Evolutionary conservation across 805 yeast genomes (phyloP).

Genomic region (Candida loeiensis): DNA sequence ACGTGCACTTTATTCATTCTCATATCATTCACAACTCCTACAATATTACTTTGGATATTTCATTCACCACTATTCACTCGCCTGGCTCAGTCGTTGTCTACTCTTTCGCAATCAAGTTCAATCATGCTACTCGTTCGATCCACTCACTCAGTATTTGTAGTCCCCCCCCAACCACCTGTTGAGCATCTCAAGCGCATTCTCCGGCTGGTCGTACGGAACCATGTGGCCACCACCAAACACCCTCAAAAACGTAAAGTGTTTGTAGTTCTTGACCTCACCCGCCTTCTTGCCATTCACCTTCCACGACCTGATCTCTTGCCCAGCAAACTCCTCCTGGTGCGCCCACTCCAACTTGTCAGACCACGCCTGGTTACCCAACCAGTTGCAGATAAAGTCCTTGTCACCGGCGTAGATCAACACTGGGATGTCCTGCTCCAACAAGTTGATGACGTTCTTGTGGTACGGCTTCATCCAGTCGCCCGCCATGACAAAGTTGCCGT

Average conservation of each 20-base stretch:
- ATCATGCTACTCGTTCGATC: neutral
- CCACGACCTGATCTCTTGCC: slow-evolving; percentile 43
- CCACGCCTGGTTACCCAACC: slow-evolving; percentile 91
- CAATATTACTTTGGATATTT: no score
- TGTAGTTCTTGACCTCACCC: slow-evolving; percentile 36
- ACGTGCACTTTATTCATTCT: no score
- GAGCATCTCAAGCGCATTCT: slow-evolving; percentile 20
- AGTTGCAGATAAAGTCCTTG: slow-evolving; percentile 87
- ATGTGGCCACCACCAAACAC: slow-evolving; percentile 25
- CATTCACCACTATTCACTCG: no score
- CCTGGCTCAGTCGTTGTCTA: neutral
- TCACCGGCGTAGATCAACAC: slow-evolving; percentile 92
- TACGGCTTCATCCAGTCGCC: slow-evolving; percentile 95
- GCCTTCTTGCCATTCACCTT: slow-evolving; percentile 29
- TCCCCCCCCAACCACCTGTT: slow-evolving; percentile 24
- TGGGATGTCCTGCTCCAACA: slow-evolving; percentile 69
- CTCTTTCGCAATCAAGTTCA: no score
- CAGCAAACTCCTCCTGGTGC: slow-evolving; percentile 46
- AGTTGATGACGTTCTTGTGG: slow-evolving; percentile 51
- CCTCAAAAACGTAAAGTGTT: slow-evolving; percentile 23
- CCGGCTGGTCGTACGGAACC: slow-evolving; percentile 26
- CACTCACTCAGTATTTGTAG: slow-evolving; percentile 5
- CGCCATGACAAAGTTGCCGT: slow-evolving; percentile 73
- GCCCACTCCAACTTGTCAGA: slow-evolving; percentile 65
- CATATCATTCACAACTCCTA: no score